A percentile compares a stretch with the other conserved stretches of the same genome.
Evolutionary conservation across 2,329 filamentous ascomycete genomes (phyloP).

Genomic region (Aspergillus neotritici): DNA sequence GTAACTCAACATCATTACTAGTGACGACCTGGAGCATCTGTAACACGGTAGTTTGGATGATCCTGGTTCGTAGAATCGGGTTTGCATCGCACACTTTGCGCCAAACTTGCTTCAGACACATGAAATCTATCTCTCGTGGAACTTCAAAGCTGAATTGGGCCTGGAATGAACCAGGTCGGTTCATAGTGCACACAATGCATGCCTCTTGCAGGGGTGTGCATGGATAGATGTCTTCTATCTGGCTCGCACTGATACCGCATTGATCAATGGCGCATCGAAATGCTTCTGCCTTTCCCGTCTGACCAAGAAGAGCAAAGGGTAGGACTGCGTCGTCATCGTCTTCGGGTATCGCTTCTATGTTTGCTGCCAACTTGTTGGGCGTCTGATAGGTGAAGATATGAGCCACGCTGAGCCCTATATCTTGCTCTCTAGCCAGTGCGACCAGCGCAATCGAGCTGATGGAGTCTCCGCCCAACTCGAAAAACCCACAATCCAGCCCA

Average conservation of each 20-base stretch:
- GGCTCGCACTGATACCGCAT: neutral
- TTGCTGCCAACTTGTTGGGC: neutral
- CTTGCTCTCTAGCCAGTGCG: constrained; percentile 6
- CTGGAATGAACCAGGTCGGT: neutral
- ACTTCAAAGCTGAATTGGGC: neutral
- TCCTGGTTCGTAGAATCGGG: constrained; percentile 6
- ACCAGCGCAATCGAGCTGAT: constrained; percentile 18
- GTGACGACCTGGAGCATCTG: constrained; percentile 1
- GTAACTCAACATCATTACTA: too few relatives aligned
- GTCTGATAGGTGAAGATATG: neutral
- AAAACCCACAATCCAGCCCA: constrained; percentile 15
- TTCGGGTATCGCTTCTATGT: neutral
- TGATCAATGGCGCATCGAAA: neutral
- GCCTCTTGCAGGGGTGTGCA: constrained; percentile 8
- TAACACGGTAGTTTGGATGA: neutral
- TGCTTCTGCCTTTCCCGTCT: too few relatives aligned
- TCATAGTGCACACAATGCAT: neutral
- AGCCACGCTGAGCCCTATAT: constrained; percentile 11
- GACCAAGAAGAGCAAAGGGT: neutral
- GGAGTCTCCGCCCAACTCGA: constrained; percentile 20
- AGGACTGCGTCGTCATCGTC: neutral
- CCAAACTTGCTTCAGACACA: neutral
- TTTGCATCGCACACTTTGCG: neutral
- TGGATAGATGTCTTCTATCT: constrained; percentile 9
- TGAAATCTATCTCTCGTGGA: neutral